phyloP scores from a whole-genome alignment of 2,329 filamentous ascomycete species.

The Stachybotrys elegans region DNA sequence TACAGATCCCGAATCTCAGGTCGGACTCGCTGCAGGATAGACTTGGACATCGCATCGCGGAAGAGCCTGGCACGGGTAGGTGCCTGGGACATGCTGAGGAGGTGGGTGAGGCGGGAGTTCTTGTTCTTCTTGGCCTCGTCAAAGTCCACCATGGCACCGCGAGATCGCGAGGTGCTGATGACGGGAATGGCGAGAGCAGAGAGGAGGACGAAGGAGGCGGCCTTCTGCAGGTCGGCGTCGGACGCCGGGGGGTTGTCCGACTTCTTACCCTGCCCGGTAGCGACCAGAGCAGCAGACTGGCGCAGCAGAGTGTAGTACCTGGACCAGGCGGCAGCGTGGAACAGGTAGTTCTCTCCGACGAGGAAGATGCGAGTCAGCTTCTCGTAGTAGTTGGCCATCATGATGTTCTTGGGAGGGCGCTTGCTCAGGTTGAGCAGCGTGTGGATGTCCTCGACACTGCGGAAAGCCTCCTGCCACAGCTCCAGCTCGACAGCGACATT shows the following conservation, averaged over 20 bases:
- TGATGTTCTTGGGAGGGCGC: constrained; percentile 94
- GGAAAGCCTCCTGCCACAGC: constrained; percentile 98
- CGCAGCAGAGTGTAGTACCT: constrained; percentile 95
- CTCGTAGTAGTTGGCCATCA: constrained; percentile 99
- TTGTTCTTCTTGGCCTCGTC: constrained; percentile 98
- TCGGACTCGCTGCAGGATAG: constrained; percentile 83
- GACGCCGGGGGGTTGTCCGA: constrained; percentile 87
- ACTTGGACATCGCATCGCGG: constrained; percentile 93
- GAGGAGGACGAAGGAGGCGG: constrained; percentile 90
- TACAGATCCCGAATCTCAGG: constrained; percentile 96
- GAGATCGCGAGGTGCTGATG: constrained; percentile 95
- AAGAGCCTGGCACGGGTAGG: constrained; percentile 88
- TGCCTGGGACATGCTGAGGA: constrained; percentile 86
- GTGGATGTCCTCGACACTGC: constrained; percentile 98
- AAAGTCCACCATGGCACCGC: constrained; percentile 92
- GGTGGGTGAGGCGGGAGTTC: constrained; percentile 93
- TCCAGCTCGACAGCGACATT: constrained; percentile 98
- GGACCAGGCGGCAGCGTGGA: constrained; percentile 97
- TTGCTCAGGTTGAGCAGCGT: constrained; percentile 96
- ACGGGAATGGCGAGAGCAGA: constrained; percentile 97
- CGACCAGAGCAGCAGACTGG: constrained; percentile 78
- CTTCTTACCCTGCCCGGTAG: constrained; percentile 83
- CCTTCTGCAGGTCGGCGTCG: constrained; percentile 87
- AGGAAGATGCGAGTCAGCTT: constrained; percentile 98
- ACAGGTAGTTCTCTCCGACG: constrained; percentile 98